Evolutionary conservation across 805 yeast species (phyloP).

Genomic region (Kockiozyma suomiensis): DNA sequence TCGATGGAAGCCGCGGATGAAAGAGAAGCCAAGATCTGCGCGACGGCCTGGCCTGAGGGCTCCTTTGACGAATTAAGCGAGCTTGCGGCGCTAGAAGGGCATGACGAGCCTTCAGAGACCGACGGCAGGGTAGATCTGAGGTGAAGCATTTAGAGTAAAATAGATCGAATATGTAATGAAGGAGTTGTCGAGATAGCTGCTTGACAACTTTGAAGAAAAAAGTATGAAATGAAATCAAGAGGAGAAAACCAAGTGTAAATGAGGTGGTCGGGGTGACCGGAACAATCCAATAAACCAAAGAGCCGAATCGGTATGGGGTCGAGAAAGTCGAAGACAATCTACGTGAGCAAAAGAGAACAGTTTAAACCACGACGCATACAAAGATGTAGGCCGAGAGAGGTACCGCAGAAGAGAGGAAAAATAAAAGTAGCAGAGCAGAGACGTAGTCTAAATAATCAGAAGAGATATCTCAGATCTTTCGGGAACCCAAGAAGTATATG

Average conservation of each 20-base stretch:
- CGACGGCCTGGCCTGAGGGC: slow-evolving; percentile 11
- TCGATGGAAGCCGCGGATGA: background rate
- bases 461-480: background rate
- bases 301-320: slow-evolving; percentile 15
- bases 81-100: too few relatives aligned
- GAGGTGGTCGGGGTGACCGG: slow-evolving; percentile 32
- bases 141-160: background rate
- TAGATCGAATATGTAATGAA: background rate
- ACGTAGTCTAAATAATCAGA: background rate
- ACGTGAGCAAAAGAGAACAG: slow-evolving; percentile 3
- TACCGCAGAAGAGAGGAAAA: background rate
- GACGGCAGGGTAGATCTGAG: background rate
- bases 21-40: slow-evolving; percentile 7
- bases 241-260: background rate
- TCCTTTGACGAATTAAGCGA: background rate
- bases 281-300: slow-evolving; percentile 18
- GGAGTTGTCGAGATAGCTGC: background rate
- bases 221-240: background rate
- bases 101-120: background rate
- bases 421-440: background rate
- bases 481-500: background rate
- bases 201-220: background rate
- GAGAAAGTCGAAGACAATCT: slow-evolving; percentile 13
- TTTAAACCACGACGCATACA: slow-evolving; percentile 5
- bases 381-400: slow-evolving; percentile 4